Evolutionary conservation across 306 rosid genomes (phyloP), one percentile per base, ranked within the genome.

Genomic region (Cucumis cinereus): DNA sequence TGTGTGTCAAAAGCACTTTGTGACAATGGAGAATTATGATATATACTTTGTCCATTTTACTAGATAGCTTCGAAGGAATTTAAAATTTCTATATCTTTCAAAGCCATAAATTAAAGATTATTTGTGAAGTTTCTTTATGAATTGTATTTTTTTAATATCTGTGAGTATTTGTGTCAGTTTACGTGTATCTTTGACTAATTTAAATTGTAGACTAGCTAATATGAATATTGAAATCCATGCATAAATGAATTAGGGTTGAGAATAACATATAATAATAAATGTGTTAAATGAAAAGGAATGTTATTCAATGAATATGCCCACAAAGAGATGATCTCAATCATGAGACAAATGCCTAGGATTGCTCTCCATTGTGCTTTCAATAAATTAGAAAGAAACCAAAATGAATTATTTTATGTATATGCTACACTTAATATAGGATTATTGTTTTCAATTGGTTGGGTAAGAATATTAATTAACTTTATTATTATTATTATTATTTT

Each of bases 321-420:
- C 24, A 35, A 63, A 63, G 47, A 63, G 47, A 63, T 19, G 47
- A 63, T 19, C 15, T 17, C 47, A 17, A 63, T 63, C 70, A 63
- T 16, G 70, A 19, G 70, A 63, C 70, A 63, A 63, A 35, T 63
- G 70, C 70, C 70, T 63, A 63, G 23, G 70, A 63, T 63, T 63
- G 45, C 70, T 63, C 70, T 63, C 70, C 26, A 33, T 63, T 3
- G 49, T 63, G 47, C 15, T 35, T 17, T 35, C 45, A 17, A 35
- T 33, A 61, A 61, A 63, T 63, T 63, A 35, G 24, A 35, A 35
- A 63, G 15, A 35, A 35, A 63, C 70, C 47, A 63, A 63, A 62
- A 63, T 33, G 26, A 63, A 15, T 35, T 63, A 24, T 63, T 43
- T 33, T 28, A 28, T 63, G 9, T 35, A 35, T 63, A n/a, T 63